Percentiles rank a stretch among this genome's conserved stretches.
phyloP scores from a whole-genome alignment of 2,329 filamentous ascomycete genomes.

The Graphilbum fragrans region DNA sequence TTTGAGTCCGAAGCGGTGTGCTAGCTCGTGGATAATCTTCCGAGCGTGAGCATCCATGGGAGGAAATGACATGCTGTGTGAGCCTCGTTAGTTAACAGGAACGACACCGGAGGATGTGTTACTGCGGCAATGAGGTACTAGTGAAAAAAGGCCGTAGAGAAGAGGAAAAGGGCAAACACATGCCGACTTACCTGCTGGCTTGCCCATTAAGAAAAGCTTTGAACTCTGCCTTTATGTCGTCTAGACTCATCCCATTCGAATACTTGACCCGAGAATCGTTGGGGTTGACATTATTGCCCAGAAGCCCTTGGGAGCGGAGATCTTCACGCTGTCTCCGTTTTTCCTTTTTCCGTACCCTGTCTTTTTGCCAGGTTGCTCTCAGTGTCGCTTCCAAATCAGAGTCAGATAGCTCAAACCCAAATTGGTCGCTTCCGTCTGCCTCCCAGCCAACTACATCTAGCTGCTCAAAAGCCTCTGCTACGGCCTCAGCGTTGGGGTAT shows the following conservation, averaged over 20 bases:
- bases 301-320: slow-evolving; percentile 50
- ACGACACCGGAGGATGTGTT: not conserved
- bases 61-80: slow-evolving; percentile 55
- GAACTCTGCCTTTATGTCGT: slow-evolving; percentile 62
- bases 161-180: not conserved
- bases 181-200: slow-evolving; percentile 51
- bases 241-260: slow-evolving; percentile 54
- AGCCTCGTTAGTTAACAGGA: slow-evolving; percentile 3
- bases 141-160: not conserved
- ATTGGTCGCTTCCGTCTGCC: slow-evolving; percentile 38
- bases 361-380: slow-evolving; percentile 49
- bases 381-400: slow-evolving; percentile 53
- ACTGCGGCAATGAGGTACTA: too few species aligned
- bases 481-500: slow-evolving; percentile 26
- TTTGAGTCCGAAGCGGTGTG: slow-evolving; percentile 61
- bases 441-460: slow-evolving; percentile 80
- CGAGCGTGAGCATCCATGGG: slow-evolving; percentile 73
- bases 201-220: slow-evolving; percentile 54
- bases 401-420: slow-evolving; percentile 39
- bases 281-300: slow-evolving; percentile 45
- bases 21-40: slow-evolving; percentile 69
- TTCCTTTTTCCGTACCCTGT: slow-evolving; percentile 58
- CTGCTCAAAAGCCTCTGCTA: slow-evolving; percentile 45
- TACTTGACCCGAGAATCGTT: slow-evolving; percentile 60
- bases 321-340: slow-evolving; percentile 60